Base-by-base conservation (phyloP, 1,139 yeast genomes). In the Citeromyces hawaiiensis region DNA sequence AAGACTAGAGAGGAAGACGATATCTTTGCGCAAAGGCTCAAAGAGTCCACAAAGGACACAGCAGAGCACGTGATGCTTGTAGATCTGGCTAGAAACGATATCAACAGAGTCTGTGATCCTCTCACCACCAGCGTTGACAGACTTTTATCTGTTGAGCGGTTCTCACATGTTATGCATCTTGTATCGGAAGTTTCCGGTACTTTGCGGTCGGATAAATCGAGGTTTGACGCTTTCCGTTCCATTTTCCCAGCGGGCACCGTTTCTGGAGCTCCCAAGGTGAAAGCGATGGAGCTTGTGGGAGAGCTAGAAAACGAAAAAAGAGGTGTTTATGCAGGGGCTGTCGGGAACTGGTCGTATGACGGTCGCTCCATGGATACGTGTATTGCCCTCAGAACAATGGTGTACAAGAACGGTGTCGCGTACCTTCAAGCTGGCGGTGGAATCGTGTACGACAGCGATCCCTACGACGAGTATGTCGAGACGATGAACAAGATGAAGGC, bases 241-340 rank as follows among this genome's bases (percentile, higher is more conserved):
- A 85, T 91, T 43, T 91, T 91, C 74, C 98, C 98, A 17, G 98
- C 98, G 1, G 98, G 98, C 36, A 91, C 98, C 1, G 97, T 91
- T 11, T 81, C 94, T 45, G 98, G 98, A 34, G 97, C 98, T 1
- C 98, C 98, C 42, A 91, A 91, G 61, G 94, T 91, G 38, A 76
- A 76, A 49, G 98, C 98, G 8, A 91, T 91, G 98, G 94, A 88
- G 59, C 68, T 91, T 39, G 86, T 91, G 53, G 82, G 83, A 23
- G 94, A 85, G 55, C 65, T 91, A 40, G 98, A 91, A 56, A 70
- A 75, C 47, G 97, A 91, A 55, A 85, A 87, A 54, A 72, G 98
- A 54, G 98, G 98, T 36, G 88, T 88, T 11, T 91, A 91, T 55
- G 98, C 98, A 1, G 98, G 98, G 46, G 98, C 98, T 1, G 96